Percentiles rank a stretch among this genome's conserved stretches.
Evolutionary conservation across 208 protist species (phyloP).

Genomic region (Trypanosoma platydactyli): DNA sequence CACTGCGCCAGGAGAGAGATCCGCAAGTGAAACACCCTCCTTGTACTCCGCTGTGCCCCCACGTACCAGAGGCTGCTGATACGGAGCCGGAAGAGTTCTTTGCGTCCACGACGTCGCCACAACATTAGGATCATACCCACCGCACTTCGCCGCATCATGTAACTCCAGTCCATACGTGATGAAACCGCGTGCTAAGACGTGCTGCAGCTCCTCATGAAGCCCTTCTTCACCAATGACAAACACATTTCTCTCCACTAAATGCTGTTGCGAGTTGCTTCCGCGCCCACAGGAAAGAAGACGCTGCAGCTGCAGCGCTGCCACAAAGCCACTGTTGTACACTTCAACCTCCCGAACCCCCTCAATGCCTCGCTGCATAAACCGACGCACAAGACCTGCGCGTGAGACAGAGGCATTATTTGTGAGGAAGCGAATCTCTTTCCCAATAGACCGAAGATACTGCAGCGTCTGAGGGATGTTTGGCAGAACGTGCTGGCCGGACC

Average conservation of each 20-base stretch:
- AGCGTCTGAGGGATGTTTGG: constrained; percentile 51
- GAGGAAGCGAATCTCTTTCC: constrained; percentile 68
- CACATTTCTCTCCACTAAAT: constrained; percentile 60
- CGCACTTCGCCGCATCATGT: constrained; percentile 42
- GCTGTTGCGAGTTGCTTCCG: neutral
- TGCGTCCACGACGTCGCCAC: constrained; percentile 36
- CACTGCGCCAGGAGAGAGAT: constrained; percentile 60
- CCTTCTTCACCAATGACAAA: constrained; percentile 74
- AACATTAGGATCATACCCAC: constrained; percentile 35
- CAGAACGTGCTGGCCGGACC: constrained; percentile 49
- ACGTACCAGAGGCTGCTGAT: constrained; percentile 19
- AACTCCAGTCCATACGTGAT: constrained; percentile 75
- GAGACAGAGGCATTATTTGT: constrained; percentile 74
- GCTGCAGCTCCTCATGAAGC: constrained; percentile 62
- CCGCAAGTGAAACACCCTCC: constrained; percentile 45
- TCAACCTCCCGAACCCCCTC: constrained; percentile 39
- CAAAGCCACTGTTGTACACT: constrained; percentile 74
- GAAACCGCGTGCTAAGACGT: constrained; percentile 60
- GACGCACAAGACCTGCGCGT: constrained; percentile 32
- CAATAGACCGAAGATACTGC: constrained; percentile 42
- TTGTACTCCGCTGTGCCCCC: constrained; percentile 4
- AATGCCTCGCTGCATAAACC: constrained; percentile 48
- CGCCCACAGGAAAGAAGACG: constrained; percentile 30
- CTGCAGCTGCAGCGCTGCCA: constrained; percentile 47
- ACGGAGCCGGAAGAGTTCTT: constrained; percentile 42